These are phyloP conservation scores for Fusarium austroafricanum DNA, from an alignment of 2,329 filamentous ascomycete species.

Conservation along the genomic window DNA sequence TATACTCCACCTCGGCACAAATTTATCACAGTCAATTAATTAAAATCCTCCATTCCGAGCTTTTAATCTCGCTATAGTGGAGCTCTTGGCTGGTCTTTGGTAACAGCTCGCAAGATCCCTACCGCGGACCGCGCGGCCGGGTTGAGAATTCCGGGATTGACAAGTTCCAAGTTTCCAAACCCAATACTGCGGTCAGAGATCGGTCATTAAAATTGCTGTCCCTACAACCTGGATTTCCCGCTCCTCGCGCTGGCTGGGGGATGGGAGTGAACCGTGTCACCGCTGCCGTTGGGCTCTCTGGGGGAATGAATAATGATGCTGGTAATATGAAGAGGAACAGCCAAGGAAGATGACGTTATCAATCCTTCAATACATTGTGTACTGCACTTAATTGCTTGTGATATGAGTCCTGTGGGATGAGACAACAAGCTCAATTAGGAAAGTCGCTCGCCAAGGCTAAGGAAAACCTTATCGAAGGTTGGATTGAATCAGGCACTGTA, in stretches of 20 bases:
- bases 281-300: conserved; percentile 1
- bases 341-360: conserved; percentile 21
- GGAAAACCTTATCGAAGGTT: conserved; percentile 23
- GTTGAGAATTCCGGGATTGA: conserved; percentile 12
- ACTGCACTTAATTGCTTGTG: not conserved
- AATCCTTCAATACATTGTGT: conserved; percentile 1
- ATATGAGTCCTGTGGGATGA: conserved; percentile 4
- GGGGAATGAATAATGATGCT: conserved; percentile 15
- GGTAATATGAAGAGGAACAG: conserved; percentile 1
- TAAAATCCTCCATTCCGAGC: conserved; percentile 22
- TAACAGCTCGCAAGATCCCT: conserved; percentile 5
- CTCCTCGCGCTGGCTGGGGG: not conserved
- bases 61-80: conserved; percentile 33
- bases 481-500: conserved; percentile 7
- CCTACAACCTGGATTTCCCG: conserved; percentile 4
- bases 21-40: conserved; percentile 2
- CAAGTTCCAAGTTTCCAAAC: conserved; percentile 25
- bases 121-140: conserved; percentile 24
- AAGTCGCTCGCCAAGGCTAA: conserved; percentile 3
- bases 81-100: conserved; percentile 11
- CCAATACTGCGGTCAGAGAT: conserved; percentile 23
- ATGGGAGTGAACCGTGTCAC: conserved; percentile 2
- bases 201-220: conserved; percentile 17
- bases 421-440: not conserved
- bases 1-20: conserved; percentile 13